Base-by-base conservation (phyloP, 2,329 filamentous ascomycete species). In the Diaporthe humulicola region DNA sequence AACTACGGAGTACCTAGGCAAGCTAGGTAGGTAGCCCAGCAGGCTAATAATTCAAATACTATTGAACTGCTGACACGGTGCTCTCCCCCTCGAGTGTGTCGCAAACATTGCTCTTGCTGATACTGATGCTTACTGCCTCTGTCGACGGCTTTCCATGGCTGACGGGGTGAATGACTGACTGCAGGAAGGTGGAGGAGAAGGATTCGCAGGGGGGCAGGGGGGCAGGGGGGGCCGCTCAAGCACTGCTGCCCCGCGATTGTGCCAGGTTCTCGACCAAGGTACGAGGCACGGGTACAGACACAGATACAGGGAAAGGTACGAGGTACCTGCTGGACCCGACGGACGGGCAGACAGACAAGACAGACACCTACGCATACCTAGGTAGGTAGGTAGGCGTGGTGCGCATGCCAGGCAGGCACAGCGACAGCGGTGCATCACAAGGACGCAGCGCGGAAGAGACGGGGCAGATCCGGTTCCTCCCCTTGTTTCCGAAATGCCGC, bases 221-320 rank as follows among this genome's bases (percentile, higher is more conserved):
- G 61, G 30, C 19, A 28, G 38, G 58, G 58, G 48, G 58, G 0
- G 36, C 15, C 28, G 61, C 30, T 38, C 45, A 67, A 67, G 61
- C 61, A 50, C 28, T 38, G 45, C 14, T 52, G 64, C 64, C 64
- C 64, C 64, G 64, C 64, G 45, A 67, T 67, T 67, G 64, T 67
- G 45, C 64, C 45, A 52, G 64, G 64, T 67, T 67, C 42, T 33
- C n/a, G 64, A 25, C 38, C 10, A 33, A 52, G 64, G 45, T 7
- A 28, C 64, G 28, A 30, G 58, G 40, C n/a, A 40, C n/a, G 28
- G 14, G 15, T 14, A 5, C 17, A 52, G n/a, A 25, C 25, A n/a
- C n/a, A n/a, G n/a, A n/a, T n/a, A n/a, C n/a, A n/a, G n/a, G n/a
- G n/a, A n/a, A n/a, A 54, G n/a, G 58, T 42, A 28, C 15, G 38